Base-by-base conservation (phyloP, 345 rosid genomes). In the sweet orange (Citrus sinensis) region DNA sequence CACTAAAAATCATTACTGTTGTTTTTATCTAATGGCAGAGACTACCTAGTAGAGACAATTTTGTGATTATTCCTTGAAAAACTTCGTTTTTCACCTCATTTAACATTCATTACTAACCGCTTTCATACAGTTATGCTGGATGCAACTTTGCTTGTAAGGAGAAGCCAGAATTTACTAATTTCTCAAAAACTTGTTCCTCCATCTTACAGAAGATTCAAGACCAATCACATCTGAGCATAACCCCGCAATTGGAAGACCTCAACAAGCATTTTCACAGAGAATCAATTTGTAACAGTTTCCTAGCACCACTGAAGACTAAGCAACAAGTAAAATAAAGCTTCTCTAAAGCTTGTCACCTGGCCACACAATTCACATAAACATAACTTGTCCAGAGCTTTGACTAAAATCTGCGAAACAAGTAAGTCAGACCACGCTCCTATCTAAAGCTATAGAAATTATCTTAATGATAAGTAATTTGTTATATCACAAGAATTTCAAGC, bases 391-490 rank as follows among this genome's bases (percentile, higher is more conserved):
- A 22, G 27, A 59, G 22, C 58, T 54, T 4, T 54, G 58, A 54
- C 30, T 5, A 10, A 40, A 42, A 62, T 37, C 6, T 9, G 11
- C 17, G 49, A 64, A 27, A 64, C 32, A 11, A n/a, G 20, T 60
- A 30, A 29, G 37, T 74, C 68, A 46, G 11, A 40, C 59, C n/a
- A 42, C 11, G 6, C 22, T n/a, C 6, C 59, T 27, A 20, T 64
- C 56, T 37, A 74, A 61, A 8, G 67, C 37, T 17, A 63, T 27
- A 73, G 76, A 60, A 73, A 60, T 37, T 74, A 54, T 30, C 62
- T 27, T 40, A 30, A 19, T 16, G 34, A 25, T 46, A 72, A 59
- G 70, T 42, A 29, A 61, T 39, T 40, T 27, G 1, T 74, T 37
- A 16, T 24, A 62, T 16, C 10, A 3, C 39, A 40, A 25, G 27